Evolutionary conservation across 306 rosid genomes (phyloP).

Genomic region (Ceratonia siliqua): DNA sequence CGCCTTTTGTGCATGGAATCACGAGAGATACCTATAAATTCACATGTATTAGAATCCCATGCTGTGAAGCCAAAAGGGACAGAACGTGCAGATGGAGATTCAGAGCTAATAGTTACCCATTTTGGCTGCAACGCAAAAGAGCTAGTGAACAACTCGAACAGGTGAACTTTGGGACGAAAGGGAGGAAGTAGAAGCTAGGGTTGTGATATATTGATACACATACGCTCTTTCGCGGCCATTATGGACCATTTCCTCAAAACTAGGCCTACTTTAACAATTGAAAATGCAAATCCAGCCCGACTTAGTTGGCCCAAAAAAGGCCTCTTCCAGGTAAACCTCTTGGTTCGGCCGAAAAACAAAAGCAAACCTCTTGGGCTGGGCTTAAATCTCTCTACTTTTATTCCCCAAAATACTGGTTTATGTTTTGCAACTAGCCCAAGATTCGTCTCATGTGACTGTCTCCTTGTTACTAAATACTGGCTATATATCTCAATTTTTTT

Average conservation of each 20-base stretch:
- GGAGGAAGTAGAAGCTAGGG: background rate
- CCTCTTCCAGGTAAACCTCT: too few relatives aligned
- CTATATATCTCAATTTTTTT: too few relatives aligned
- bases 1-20: slow-evolving; percentile 77
- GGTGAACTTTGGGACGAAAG: background rate
- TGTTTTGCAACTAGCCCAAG: too few relatives aligned
- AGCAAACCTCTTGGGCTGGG: too few relatives aligned
- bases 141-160: background rate
- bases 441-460: too few relatives aligned
- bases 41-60: background rate
- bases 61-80: background rate
- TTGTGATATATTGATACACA: background rate
- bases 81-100: background rate
- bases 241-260: background rate
- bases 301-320: too few relatives aligned
- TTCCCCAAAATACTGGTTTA: too few relatives aligned
- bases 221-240: background rate
- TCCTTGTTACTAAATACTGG: too few relatives aligned
- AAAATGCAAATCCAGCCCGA: too few relatives aligned
- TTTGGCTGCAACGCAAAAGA: slow-evolving; percentile 2
- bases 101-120: slow-evolving; percentile 12
- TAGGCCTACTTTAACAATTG: too few relatives aligned
- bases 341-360: too few relatives aligned
- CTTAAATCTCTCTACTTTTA: too few relatives aligned
- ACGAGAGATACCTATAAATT: slow-evolving; percentile 54